Conservation (phyloP, 305 asterid species). For the Petunia hybrid region DNA sequence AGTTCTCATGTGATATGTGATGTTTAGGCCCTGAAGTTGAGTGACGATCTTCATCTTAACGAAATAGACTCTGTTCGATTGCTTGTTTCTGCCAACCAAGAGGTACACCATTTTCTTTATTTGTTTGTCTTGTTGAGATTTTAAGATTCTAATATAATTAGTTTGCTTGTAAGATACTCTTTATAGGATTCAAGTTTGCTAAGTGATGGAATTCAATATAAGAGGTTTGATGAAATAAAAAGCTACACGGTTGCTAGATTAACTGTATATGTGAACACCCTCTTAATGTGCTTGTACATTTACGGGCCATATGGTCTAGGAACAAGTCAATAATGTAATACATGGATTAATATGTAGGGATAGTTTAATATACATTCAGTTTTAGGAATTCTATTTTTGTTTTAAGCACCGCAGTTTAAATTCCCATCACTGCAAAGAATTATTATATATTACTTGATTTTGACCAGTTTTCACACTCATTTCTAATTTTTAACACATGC, state of each 20-base stretch:
- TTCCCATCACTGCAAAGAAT: background rate
- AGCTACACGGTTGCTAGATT: background rate
- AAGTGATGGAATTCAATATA: background rate
- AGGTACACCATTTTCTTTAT: conserved; percentile 55
- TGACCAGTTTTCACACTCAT: conserved; percentile 23
- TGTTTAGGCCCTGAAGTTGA: conserved; percentile 80
- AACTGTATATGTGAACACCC: no score
- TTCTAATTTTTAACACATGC: conserved; percentile 35
- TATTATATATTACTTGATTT: conserved; percentile 32
- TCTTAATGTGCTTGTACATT: no score
- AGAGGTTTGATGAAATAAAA: background rate
- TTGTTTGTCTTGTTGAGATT: background rate
- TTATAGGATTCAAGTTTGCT: background rate
- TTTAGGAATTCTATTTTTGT: background rate
- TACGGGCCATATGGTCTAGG: no score
- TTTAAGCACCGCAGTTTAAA: background rate
- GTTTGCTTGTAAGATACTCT: conserved; percentile 12
- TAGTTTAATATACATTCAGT: background rate
- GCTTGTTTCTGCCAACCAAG: conserved; percentile 89
- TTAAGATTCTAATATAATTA: background rate
- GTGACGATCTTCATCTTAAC: conserved; percentile 96
- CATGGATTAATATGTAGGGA: no score
- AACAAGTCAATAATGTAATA: no score
- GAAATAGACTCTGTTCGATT: conserved; percentile 87
- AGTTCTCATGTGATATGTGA: conserved; percentile 28